These are phyloP conservation scores for Phaseolus lunatus DNA, from an alignment of 306 rosid species.

Conservation along the genomic window DNA sequence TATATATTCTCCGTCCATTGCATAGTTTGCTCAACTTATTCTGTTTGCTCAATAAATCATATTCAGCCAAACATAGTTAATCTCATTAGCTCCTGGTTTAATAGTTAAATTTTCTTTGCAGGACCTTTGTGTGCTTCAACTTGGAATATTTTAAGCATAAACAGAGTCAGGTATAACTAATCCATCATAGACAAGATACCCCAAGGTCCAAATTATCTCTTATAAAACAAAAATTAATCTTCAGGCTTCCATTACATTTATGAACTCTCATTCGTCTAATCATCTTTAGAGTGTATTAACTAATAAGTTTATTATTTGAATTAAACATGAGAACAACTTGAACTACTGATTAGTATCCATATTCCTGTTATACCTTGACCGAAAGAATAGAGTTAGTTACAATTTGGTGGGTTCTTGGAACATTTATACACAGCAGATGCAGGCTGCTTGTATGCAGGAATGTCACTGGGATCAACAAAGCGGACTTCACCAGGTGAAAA, in stretches of 20 bases:
- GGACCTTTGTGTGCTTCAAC: background rate
- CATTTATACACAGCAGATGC: slow-evolving; percentile 90
- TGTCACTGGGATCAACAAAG: slow-evolving; percentile 74
- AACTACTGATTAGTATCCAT: slow-evolving; percentile 6
- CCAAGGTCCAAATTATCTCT: background rate
- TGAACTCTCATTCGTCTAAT: slow-evolving; percentile 13
- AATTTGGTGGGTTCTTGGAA: slow-evolving; percentile 70
- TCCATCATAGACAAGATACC: background rate
- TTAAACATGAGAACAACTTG: background rate
- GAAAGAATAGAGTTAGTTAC: slow-evolving; percentile 52
- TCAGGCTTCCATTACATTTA: slow-evolving; percentile 2
- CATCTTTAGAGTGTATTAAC: background rate
- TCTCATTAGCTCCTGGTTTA: background rate
- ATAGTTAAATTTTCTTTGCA: background rate
- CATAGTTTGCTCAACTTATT: background rate
- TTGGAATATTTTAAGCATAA: background rate
- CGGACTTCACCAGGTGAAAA: slow-evolving; percentile 95
- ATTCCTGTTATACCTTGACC: background rate
- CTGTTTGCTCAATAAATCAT: background rate
- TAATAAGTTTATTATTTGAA: background rate
- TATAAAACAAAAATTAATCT: background rate
- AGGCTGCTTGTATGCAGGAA: slow-evolving; percentile 87
- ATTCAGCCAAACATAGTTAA: background rate
- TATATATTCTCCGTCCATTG: background rate
- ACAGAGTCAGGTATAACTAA: background rate